Evolutionary conservation across 1,284 basidiomycete species (phyloP).

Genomic region (Ganoderma lingzhi): DNA sequence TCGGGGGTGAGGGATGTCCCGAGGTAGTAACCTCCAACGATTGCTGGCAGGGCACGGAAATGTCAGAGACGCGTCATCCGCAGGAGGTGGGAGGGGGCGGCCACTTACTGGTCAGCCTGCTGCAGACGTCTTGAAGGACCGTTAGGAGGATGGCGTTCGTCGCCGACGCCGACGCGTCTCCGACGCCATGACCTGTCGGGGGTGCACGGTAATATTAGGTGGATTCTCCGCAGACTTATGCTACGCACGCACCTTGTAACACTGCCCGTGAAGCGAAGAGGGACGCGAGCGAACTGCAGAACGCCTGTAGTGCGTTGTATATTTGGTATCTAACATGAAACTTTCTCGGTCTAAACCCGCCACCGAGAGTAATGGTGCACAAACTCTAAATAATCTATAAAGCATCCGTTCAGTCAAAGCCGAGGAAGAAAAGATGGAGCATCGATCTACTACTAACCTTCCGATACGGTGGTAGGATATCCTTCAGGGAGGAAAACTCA

Average conservation of each 20-base stretch:
- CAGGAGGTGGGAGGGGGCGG: neutral
- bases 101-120: slow-evolving; percentile 65
- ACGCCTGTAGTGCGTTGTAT: slow-evolving; percentile 72
- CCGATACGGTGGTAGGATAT: slow-evolving; percentile 65
- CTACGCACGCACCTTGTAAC: slow-evolving; percentile 59
- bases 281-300: slow-evolving; percentile 70
- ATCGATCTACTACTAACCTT: slow-evolving; percentile 49
- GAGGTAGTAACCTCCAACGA: slow-evolving; percentile 64
- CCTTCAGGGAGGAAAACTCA: slow-evolving; percentile 69
- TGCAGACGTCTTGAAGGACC: slow-evolving; percentile 68
- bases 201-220: neutral
- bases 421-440: too few relatives aligned
- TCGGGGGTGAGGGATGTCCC: slow-evolving; percentile 73
- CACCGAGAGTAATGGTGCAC: neutral
- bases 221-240: neutral
- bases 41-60: slow-evolving; percentile 51
- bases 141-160: slow-evolving; percentile 70
- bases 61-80: neutral
- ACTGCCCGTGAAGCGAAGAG: slow-evolving; percentile 73
- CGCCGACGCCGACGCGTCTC: slow-evolving; percentile 68
- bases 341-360: neutral
- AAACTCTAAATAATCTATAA: slow-evolving; percentile 37
- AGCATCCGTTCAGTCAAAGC: neutral
- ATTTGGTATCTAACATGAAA: slow-evolving; percentile 56
- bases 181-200: slow-evolving; percentile 68